Evolutionary conservation across 495 filamentous ascomycete genomes (phyloP), one percentile per base, ranked within the genome.

Genomic region (Aspergillus ostianus): DNA sequence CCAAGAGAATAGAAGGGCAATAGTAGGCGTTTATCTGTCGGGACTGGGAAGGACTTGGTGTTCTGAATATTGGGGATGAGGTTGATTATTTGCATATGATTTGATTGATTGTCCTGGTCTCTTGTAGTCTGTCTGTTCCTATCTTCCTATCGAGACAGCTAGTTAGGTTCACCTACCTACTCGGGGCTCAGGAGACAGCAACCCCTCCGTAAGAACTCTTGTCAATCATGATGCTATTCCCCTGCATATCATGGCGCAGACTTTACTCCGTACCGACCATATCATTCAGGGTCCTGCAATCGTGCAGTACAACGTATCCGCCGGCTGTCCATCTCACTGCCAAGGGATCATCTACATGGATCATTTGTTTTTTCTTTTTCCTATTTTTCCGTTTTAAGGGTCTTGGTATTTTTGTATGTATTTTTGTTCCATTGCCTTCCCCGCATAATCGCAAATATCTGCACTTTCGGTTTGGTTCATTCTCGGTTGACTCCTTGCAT

Each of bases 331-430:
- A 36, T 17, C 30, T 2, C 20, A 21, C 17, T 53, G 56, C 56
- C 56, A 58, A 58, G 50, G 55, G 57, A 59, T 59, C 50, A 18
- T 21, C 55, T 29, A 30, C 57, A 59, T 59, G 49, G 57, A 53
- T 59, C 30, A 46, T 21, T 27, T n/a, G 15, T 29, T 53, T 36
- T 50, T 15, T 4, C 12, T 41, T 41, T 41, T 41, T 15, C 10
- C 15, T 32, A 8, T 32, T 32, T 8, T 26, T 26, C 23, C 23
- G 4, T 26, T 26, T 26, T 26, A 26, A 26, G 23, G 23, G 23
- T 26, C 23, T 12, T 32, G 30, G 30, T 32, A 7, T 32, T 32
- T 32, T 32, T 32, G 30, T 32, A 32, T 32, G 30, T 26, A 26
- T 26, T 26, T 26, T 26, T 26, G 23, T 26, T 26, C n/a, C n/a